Base-by-base conservation (phyloP, 2,329 filamentous ascomycete species). In the Hypoxylon sp. region DNA sequence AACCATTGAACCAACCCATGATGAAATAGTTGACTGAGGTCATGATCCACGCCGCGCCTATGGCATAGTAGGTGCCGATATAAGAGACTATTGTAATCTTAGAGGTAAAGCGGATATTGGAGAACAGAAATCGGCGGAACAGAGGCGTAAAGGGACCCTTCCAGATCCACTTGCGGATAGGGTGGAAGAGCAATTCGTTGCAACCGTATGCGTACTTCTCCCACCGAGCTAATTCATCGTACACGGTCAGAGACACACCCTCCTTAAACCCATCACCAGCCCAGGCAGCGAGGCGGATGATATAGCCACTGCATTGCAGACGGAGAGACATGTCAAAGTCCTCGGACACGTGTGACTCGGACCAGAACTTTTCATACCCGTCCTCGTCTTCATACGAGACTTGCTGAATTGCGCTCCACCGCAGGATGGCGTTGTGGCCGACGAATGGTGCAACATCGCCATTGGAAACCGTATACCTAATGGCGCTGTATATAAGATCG, bases 301-400 rank as follows among this genome's bases (percentile, higher is more conserved):
- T 83, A 76, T 90, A 91, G 22, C 90, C 90, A 16, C 81, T 81
- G 67, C 86, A 87, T 76, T 93, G 91, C 3, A 93, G 82, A 33
- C 91, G 88, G 0, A 93, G 83, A 9, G 89, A 85, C 79, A 93
- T 91, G 65, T 93, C 91, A 57, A 93, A 93, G 72, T 93, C 91
- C 66, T 93, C 91, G 0, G 90, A 93, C 0, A 93, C 91, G 71
- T 91, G 89, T 3, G 83, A 84, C 74, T 93, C 91, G 6, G 90
- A 92, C 91, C 91, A 93, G 78, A 87, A 92, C 70, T 89, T 88
- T 12, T 88, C 85, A 68, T 87, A 83, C 9, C 84, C 85, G 54
- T 88, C 87, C 57, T 87, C 81, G 33, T 85, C 84, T 51, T 80
- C 77, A 72, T 84, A 87, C 2, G 82, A 82, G 45, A 89, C 83